Evolutionary conservation across 2,329 filamentous ascomycete genomes (phyloP).

Genomic region (Aspergillus aculeatinus): DNA sequence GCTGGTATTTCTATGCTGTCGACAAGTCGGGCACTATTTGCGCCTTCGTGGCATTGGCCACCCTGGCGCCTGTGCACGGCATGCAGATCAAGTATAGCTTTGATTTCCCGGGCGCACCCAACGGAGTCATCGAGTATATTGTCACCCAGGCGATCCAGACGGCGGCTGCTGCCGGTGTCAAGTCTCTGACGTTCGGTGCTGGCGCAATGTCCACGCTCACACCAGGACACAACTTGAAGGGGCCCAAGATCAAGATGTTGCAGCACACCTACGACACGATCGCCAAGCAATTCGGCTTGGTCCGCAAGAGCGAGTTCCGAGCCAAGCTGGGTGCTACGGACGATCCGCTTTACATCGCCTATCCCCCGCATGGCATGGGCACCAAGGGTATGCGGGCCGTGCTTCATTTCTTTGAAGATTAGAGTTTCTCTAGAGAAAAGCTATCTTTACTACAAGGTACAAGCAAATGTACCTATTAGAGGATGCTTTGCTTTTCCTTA

Average conservation of each 20-base stretch:
- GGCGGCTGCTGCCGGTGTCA: slow-evolving; percentile 58
- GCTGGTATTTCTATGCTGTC: slow-evolving; percentile 80
- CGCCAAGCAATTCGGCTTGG: slow-evolving; percentile 76
- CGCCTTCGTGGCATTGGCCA: slow-evolving; percentile 78
- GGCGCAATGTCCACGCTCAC: slow-evolving; percentile 73
- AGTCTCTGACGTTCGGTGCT: slow-evolving; percentile 79
- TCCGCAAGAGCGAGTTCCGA: slow-evolving; percentile 83
- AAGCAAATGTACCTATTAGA: neutral
- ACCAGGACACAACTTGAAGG: slow-evolving; percentile 77
- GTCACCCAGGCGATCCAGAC: slow-evolving; percentile 70
- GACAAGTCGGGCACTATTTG: slow-evolving; percentile 70
- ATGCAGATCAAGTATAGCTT: slow-evolving; percentile 97
- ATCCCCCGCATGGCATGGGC: slow-evolving; percentile 80
- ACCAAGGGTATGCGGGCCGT: slow-evolving; percentile 81
- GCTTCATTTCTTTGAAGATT: slow-evolving; percentile 80
- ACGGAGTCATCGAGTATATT: slow-evolving; percentile 80
- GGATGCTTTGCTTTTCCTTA: neutral
- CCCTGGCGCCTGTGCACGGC: slow-evolving; percentile 75
- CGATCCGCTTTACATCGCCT: slow-evolving; percentile 85
- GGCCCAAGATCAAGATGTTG: slow-evolving; percentile 76
- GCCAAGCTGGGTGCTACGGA: slow-evolving; percentile 85
- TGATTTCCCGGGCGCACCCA: slow-evolving; percentile 85
- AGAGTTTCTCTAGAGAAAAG: slow-evolving; percentile 9
- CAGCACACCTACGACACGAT: slow-evolving; percentile 79
- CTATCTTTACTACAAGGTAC: neutral